phyloP scores from a whole-genome alignment of 768 basidiomycete species.

The Filobasidium wieringae region DNA sequence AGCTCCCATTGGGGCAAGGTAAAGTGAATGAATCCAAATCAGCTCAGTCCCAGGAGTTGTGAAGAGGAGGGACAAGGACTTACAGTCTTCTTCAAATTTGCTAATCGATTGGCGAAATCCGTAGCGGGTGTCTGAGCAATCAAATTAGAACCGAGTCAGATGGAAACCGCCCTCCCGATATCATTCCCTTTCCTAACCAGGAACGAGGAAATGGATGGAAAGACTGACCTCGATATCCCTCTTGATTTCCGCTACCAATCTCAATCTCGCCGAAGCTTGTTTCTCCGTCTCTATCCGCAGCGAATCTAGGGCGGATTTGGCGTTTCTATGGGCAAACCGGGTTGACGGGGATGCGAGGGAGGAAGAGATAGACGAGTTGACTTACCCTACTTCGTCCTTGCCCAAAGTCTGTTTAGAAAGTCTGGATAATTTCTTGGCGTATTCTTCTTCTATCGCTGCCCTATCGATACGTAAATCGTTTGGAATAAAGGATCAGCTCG shows the following conservation, averaged over 20 bases:
- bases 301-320: constrained; percentile 67
- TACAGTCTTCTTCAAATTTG: constrained; percentile 23
- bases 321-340: constrained; percentile 48
- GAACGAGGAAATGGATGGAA: constrained; percentile 15
- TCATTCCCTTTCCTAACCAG: not conserved
- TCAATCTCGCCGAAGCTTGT: constrained; percentile 60
- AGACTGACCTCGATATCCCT: constrained; percentile 58
- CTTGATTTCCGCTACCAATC: constrained; percentile 65
- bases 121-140: constrained; percentile 3
- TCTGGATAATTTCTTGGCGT: constrained; percentile 70
- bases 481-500: not conserved
- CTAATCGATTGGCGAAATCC: constrained; percentile 17
- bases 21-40: no score
- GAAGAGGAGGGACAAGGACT: not conserved
- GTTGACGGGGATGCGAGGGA: not conserved
- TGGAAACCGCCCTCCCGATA: no score
- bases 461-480: constrained; percentile 45
- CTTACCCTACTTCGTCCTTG: constrained; percentile 86
- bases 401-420: constrained; percentile 66
- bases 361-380: no score
- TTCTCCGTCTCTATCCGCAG: constrained; percentile 71
- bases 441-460: constrained; percentile 85
- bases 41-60: no score
- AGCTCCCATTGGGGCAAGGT: no score
- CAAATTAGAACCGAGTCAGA: not conserved